phyloP scores from a whole-genome alignment of 2,329 filamentous ascomycete species.

The Fusarium sp. region DNA sequence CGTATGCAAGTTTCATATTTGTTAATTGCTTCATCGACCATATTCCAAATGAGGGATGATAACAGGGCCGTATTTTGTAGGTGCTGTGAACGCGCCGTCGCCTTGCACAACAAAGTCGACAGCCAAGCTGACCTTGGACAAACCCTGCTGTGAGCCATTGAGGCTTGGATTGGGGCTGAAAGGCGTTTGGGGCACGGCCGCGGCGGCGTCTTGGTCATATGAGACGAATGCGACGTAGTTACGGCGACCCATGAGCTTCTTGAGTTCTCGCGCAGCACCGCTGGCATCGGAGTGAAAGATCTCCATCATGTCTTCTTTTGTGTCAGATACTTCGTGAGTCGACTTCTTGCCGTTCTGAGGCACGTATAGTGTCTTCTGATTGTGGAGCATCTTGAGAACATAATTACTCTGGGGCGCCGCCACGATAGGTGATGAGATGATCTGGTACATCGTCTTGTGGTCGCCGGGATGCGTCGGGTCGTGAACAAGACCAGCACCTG shows the following conservation, averaged over 20 bases:
- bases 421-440: conserved; percentile 93
- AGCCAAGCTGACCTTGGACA: conserved; percentile 82
- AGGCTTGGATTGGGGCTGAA: conserved; percentile 54
- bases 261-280: conserved; percentile 83
- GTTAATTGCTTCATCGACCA: conserved; percentile 57
- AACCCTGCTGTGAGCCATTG: conserved; percentile 54
- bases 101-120: conserved; percentile 98
- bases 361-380: conserved; percentile 90
- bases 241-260: conserved; percentile 90
- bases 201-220: conserved; percentile 85
- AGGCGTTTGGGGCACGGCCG: conserved; percentile 49
- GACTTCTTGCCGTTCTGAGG: conserved; percentile 86
- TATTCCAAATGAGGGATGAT: conserved; percentile 89
- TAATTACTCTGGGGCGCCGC: conserved; percentile 87
- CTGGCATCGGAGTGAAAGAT: conserved; percentile 96
- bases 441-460: conserved; percentile 99
- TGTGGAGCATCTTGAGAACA: conserved; percentile 94
- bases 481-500: conserved; percentile 92
- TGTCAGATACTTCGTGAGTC: conserved; percentile 81
- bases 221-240: conserved; percentile 96
- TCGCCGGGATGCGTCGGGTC: conserved; percentile 91
- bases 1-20: neutral
- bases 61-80: conserved; percentile 96
- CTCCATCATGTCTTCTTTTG: conserved; percentile 99
- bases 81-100: conserved; percentile 80